phyloP scores from a whole-genome alignment of 2,329 filamentous ascomycete genomes.

The Diaporthe velutina region DNA sequence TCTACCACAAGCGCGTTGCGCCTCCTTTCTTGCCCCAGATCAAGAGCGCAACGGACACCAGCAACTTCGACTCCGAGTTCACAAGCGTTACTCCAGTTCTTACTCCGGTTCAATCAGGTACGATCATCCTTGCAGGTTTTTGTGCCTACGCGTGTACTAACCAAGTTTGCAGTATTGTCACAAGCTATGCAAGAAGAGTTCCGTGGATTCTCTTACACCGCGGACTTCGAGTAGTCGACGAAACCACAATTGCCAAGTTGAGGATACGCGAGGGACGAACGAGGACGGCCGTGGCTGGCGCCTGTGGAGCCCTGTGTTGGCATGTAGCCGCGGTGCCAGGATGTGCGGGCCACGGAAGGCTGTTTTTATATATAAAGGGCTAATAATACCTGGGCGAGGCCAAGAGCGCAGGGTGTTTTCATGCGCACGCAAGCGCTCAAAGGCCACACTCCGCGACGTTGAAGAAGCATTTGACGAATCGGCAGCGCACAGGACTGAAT shows the following conservation, averaged over 20 bases:
- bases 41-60: conserved; percentile 95
- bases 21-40: conserved; percentile 93
- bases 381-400: conserved; percentile 22
- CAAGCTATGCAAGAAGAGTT: conserved; percentile 99
- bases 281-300: neutral
- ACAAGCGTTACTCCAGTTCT: conserved; percentile 98
- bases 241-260: neutral
- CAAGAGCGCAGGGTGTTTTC: conserved; percentile 14
- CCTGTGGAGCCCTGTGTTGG: neutral
- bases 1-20: conserved; percentile 92
- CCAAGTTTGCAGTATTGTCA: conserved; percentile 77
- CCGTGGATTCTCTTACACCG: conserved; percentile 97
- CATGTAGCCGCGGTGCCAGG: conserved; percentile 11
- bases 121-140: conserved; percentile 53
- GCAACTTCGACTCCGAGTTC: conserved; percentile 99
- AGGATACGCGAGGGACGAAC: neutral
- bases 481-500: conserved; percentile 31
- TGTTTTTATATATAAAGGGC: conserved; percentile 27
- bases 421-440: conserved; percentile 9
- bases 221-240: conserved; percentile 79
- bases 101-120: conserved; percentile 97
- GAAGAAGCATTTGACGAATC: conserved; percentile 16
- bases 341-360: conserved; percentile 10
- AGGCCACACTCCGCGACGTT: neutral
- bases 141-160: conserved; percentile 26